These are phyloP conservation scores for Gomphus sp. DNA, from an alignment of 1,284 basidiomycete species.

Conservation along the genomic window DNA sequence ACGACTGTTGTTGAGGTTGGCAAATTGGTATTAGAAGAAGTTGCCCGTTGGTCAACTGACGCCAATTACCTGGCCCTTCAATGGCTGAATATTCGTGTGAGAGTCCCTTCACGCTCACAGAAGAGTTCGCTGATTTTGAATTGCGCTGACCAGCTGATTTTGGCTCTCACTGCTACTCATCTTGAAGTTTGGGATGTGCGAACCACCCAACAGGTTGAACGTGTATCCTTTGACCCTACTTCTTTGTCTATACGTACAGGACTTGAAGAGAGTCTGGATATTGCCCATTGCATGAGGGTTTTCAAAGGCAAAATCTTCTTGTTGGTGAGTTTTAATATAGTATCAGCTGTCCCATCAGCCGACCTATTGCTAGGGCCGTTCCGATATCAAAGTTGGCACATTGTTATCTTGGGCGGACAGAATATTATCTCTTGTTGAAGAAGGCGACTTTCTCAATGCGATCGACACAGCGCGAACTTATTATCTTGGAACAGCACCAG, in stretches of 20 bases:
- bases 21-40: slow-evolving; percentile 49
- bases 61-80: slow-evolving; percentile 57
- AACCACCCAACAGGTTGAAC: slow-evolving; percentile 26
- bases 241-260: slow-evolving; percentile 42
- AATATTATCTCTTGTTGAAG: slow-evolving; percentile 75
- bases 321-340: slow-evolving; percentile 47
- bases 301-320: slow-evolving; percentile 91
- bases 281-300: slow-evolving; percentile 67
- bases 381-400: slow-evolving; percentile 75
- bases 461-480: slow-evolving; percentile 83
- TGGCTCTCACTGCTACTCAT: slow-evolving; percentile 45
- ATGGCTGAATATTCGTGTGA: slow-evolving; percentile 70
- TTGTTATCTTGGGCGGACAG: slow-evolving; percentile 94
- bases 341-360: neutral
- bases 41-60: slow-evolving; percentile 44
- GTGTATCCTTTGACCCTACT: slow-evolving; percentile 44
- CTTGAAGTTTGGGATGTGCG: slow-evolving; percentile 68
- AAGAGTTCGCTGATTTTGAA: slow-evolving; percentile 11
- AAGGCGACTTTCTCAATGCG: slow-evolving; percentile 84
- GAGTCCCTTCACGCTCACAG: slow-evolving; percentile 20
- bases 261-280: slow-evolving; percentile 37
- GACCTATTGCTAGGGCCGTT: slow-evolving; percentile 39
- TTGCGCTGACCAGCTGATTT: slow-evolving; percentile 41
- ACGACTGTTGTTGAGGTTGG: slow-evolving; percentile 49
- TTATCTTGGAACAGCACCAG: slow-evolving; percentile 74